These are phyloP conservation scores for Henckelia pumila DNA, from an alignment of 257 asterid genomes.

Conservation along the genomic window DNA sequence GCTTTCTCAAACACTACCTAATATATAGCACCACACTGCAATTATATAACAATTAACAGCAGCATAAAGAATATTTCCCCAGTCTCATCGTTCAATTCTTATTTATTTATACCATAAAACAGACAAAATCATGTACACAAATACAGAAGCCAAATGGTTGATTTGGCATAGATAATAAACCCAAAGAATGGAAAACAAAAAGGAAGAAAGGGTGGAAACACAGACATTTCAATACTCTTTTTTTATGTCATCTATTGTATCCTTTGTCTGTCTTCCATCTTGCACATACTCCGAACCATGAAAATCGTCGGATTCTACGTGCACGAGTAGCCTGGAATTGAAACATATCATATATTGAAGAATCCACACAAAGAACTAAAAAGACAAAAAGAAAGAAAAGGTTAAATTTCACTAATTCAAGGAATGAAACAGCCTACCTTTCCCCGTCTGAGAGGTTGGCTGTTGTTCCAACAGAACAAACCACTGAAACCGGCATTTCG, in stretches of 20 bases:
- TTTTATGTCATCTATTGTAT: conserved; percentile 37
- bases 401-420: background rate
- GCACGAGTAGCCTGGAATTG: conserved; percentile 43
- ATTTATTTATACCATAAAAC: conserved; percentile 21
- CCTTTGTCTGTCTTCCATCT: conserved; percentile 47
- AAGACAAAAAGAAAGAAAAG: background rate
- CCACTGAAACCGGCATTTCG: conserved; percentile 76
- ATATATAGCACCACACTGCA: too few relatives aligned
- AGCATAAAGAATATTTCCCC: background rate
- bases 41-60: too few relatives aligned
- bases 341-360: conserved; percentile 2
- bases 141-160: conserved; percentile 26
- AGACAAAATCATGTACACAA: conserved; percentile 22
- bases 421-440: too few relatives aligned
- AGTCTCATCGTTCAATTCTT: background rate
- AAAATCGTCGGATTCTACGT: conserved; percentile 48
- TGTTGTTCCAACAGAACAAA: conserved; percentile 81
- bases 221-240: too few relatives aligned
- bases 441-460: conserved; percentile 44
- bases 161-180: conserved; percentile 29
- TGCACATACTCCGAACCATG: conserved; percentile 77
- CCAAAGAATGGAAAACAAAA: too few relatives aligned
- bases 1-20: too few relatives aligned
- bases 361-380: background rate
- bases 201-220: too few relatives aligned